Conservation (phyloP, 1,284 basidiomycete species). For the Phellopilus nigrolimitatus region DNA sequence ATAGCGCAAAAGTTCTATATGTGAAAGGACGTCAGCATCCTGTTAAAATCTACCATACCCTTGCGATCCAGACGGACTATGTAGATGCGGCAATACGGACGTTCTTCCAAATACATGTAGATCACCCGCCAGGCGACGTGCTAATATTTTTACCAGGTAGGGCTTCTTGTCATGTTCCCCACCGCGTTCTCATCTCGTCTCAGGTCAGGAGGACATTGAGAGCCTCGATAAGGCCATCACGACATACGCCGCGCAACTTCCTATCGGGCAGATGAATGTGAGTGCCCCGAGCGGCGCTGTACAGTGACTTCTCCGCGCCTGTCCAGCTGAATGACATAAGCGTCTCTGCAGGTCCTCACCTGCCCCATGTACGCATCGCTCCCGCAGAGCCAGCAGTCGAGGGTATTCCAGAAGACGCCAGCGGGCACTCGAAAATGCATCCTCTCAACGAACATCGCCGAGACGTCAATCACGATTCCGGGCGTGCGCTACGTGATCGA, state of each 20-base stretch:
- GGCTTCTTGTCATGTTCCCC: conserved; percentile 4
- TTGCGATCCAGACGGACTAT: conserved; percentile 77
- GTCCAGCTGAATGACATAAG: conserved; percentile 12
- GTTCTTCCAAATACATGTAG: conserved; percentile 86
- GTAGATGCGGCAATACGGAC: conserved; percentile 86
- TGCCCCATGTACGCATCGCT: conserved; percentile 85
- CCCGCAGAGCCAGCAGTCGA: conserved; percentile 71
- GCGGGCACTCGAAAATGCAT: conserved; percentile 82
- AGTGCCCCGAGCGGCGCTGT: conserved; percentile 23
- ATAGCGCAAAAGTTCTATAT: conserved; percentile 83
- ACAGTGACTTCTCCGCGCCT: neutral
- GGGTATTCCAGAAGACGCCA: conserved; percentile 73
- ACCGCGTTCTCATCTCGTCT: neutral
- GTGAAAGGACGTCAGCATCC: conserved; percentile 91
- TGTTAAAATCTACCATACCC: conserved; percentile 78
- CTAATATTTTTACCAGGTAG: conserved; percentile 89
- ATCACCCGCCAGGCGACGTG: conserved; percentile 80
- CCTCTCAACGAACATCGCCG: conserved; percentile 94
- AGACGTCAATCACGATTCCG: conserved; percentile 96
- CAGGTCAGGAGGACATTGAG: conserved; percentile 96
- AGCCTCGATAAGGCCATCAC: conserved; percentile 72
- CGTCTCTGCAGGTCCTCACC: conserved; percentile 50
- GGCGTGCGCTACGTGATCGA: conserved; percentile 96
- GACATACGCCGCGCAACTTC: conserved; percentile 60
- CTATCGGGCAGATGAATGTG: conserved; percentile 49